Base-by-base conservation (phyloP, 1,284 basidiomycete species). In the Microbotryum violaceum region DNA sequence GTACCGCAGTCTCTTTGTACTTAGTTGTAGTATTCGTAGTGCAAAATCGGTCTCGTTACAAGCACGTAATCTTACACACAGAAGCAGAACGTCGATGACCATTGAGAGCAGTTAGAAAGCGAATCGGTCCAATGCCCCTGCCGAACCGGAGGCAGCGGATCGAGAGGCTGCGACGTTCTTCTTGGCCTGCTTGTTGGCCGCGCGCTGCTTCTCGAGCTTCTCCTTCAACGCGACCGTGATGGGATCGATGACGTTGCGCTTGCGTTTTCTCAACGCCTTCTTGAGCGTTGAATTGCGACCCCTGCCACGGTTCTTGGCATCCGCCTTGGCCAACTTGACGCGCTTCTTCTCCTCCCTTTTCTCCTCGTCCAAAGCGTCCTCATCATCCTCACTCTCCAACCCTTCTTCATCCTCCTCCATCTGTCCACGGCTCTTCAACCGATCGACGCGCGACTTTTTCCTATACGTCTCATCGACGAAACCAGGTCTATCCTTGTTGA, bases 171-270 rank as follows among this genome's bases (percentile, higher is more conserved):
- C 37, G 8, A 55, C 57, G 57, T 64, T 64, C 45, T 52, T 49
- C 57, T 64, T 68, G 18, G 64, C 62, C 25, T 58, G 49, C 31
- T 62, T 60, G n/a, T 54, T 51, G 3, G 57, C 57, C 25, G 56
- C 56, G 18, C 67, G 62, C 21, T 58, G 56, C 18, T 49, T 53
- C 16, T 61, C 64, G 42, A 69, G 49, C 54, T 66, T 66, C 55
- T 64, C 65, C 57, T 69, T 69, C 49, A 69, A 50, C 9, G 67
- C 67, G 45, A 69, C 62, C 59, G 87, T 83, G 54, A 84, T 82
- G 29, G 89, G 88, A 74, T 94, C 91, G 67, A 96, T 83, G 59
- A 96, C 88, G 71, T 96, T 94, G 80, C 92, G 91, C 74, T 89
- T 83, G 75, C 91, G 87, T 78, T 91, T 91, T 68, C 87, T 81